Conservation (phyloP, 176 grass and related monocot genomes). For the Areca catechu region DNA sequence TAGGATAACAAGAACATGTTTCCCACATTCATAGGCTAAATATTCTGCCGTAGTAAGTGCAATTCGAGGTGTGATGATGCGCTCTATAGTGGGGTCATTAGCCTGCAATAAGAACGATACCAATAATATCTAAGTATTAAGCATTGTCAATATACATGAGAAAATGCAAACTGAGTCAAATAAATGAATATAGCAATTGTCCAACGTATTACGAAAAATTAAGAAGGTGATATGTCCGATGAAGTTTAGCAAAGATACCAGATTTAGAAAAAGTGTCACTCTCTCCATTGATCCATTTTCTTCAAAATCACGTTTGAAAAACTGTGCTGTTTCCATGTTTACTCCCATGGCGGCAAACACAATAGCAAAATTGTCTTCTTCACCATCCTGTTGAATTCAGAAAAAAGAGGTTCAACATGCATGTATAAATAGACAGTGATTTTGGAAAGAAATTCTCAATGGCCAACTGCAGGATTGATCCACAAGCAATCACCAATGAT, state of each 20-base stretch:
- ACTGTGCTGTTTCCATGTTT: conserved; percentile 94
- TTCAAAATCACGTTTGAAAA: conserved; percentile 95
- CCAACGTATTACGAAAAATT: not conserved
- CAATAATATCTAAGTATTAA: too few species aligned
- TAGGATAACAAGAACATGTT: conserved; percentile 87
- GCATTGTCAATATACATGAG: too few species aligned
- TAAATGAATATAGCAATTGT: conserved; percentile 1
- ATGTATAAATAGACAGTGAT: too few species aligned
- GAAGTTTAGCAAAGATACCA: conserved; percentile 28
- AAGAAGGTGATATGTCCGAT: too few species aligned
- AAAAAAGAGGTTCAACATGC: too few species aligned
- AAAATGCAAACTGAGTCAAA: too few species aligned
- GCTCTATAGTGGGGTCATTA: conserved; percentile 93
- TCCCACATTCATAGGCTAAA: conserved; percentile 93
- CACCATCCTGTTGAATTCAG: conserved; percentile 32
- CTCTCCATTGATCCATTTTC: conserved; percentile 97
- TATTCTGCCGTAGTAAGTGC: conserved; percentile 86
- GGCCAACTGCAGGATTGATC: too few species aligned
- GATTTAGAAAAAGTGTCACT: conserved; percentile 86
- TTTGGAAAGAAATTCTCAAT: too few species aligned
- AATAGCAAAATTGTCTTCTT: conserved; percentile 88
- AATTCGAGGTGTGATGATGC: conserved; percentile 91
- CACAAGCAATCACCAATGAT: too few species aligned
- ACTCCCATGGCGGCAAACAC: conserved; percentile 99
- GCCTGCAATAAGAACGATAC: conserved; percentile 25